These are phyloP conservation scores for Alternaria gaisen DNA, from an alignment of 2,329 filamentous ascomycete genomes.

Conservation along the genomic window DNA sequence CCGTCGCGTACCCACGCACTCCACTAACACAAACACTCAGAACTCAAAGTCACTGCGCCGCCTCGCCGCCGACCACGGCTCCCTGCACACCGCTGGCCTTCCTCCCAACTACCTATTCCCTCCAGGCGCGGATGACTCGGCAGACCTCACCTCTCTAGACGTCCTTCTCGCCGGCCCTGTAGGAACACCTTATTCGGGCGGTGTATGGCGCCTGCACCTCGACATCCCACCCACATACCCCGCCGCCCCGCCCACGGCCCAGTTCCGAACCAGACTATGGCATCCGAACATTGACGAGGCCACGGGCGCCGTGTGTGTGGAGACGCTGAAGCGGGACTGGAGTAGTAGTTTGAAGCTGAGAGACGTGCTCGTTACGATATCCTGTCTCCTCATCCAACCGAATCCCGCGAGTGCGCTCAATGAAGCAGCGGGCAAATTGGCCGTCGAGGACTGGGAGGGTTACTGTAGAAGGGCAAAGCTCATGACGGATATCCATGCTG, in stretches of 20 bases:
- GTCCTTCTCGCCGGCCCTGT: slow-evolving; percentile 67
- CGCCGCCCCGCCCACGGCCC: slow-evolving; percentile 62
- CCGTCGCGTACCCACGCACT: slow-evolving; percentile 2
- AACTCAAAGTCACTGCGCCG: slow-evolving; percentile 63
- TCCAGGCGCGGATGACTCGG: slow-evolving; percentile 49
- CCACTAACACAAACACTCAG: slow-evolving; percentile 35
- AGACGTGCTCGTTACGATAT: slow-evolving; percentile 67
- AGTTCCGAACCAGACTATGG: slow-evolving; percentile 69
- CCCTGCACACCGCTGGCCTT: slow-evolving; percentile 63
- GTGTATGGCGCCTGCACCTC: slow-evolving; percentile 68
- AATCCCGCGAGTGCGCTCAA: slow-evolving; percentile 72
- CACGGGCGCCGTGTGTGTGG: slow-evolving; percentile 70
- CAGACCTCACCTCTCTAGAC: slow-evolving; percentile 66
- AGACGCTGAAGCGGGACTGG: slow-evolving; percentile 72
- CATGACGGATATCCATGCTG: slow-evolving; percentile 70
- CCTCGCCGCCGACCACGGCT: slow-evolving; percentile 67
- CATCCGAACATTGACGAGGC: slow-evolving; percentile 71
- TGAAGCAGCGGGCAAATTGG: slow-evolving; percentile 66
- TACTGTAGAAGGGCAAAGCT: slow-evolving; percentile 66
- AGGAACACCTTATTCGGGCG: slow-evolving; percentile 67
- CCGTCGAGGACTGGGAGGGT: slow-evolving; percentile 64
- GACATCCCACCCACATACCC: slow-evolving; percentile 68
- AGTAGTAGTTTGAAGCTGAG: slow-evolving; percentile 64
- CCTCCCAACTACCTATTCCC: slow-evolving; percentile 71
- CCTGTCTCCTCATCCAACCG: slow-evolving; percentile 69